Percentiles rank a stretch among this genome's conserved stretches.
phyloP scores from a whole-genome alignment of 2,329 filamentous ascomycete genomes.

The Botrytis medusae region DNA sequence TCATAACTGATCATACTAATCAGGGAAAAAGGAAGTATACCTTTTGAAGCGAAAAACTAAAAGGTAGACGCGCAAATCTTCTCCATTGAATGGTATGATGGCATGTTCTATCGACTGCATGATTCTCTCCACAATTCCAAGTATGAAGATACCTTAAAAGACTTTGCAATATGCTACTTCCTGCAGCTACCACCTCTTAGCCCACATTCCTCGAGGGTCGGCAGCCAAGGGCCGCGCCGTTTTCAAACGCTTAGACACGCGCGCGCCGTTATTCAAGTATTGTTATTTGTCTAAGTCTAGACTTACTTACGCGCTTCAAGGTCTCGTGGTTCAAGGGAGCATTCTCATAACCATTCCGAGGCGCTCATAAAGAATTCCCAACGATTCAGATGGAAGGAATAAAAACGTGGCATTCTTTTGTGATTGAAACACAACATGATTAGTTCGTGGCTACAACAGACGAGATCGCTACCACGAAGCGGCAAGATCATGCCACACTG shows the following conservation, averaged over 20 bases:
- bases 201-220: conserved; percentile 14
- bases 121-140: conserved; percentile 20
- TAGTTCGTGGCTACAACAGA: conserved; percentile 15
- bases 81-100: conserved; percentile 9
- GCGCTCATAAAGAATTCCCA: not conserved
- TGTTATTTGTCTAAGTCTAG: not conserved
- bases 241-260: conserved; percentile 10
- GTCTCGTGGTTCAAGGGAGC: not conserved
- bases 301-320: conserved; percentile 4
- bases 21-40: not conserved
- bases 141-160: not conserved
- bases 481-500: conserved; percentile 23
- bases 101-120: conserved; percentile 4
- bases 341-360: not conserved
- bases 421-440: conserved; percentile 19
- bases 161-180: conserved; percentile 4
- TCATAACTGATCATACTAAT: not conserved
- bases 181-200: conserved; percentile 3
- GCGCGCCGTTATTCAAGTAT: conserved; percentile 6
- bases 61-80: conserved; percentile 8
- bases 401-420: conserved; percentile 20
- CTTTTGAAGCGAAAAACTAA: conserved; percentile 2
- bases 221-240: conserved; percentile 19
- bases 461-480: conserved; percentile 20
- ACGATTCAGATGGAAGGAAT: conserved; percentile 1